phyloP scores from a whole-genome alignment of 2,329 filamentous ascomycete genomes.

The Monilinia fructicola region DNA sequence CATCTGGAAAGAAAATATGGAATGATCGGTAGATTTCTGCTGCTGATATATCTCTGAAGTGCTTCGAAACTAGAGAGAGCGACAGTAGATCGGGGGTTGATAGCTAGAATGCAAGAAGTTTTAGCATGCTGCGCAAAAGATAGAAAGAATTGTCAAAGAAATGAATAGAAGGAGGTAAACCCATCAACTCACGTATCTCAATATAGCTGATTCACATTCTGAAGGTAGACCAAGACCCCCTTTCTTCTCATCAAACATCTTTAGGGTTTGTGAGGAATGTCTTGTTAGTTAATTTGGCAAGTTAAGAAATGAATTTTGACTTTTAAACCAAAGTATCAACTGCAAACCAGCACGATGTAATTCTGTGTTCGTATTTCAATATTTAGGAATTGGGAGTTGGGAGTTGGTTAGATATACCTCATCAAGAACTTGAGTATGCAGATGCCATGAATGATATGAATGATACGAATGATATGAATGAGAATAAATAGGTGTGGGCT shows the following conservation, averaged over 20 bases:
- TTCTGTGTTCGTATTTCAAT: no score
- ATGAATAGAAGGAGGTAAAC: not conserved
- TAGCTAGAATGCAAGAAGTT: slow-evolving; percentile 44
- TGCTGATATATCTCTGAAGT: slow-evolving; percentile 58
- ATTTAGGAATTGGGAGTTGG: no score
- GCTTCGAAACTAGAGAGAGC: slow-evolving; percentile 57
- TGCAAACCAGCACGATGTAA: no score
- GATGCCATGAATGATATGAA: no score
- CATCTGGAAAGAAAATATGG: slow-evolving; percentile 60
- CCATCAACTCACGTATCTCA: not conserved
- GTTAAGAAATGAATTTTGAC: no score
- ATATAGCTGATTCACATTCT: slow-evolving; percentile 2
- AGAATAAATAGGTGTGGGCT: no score
- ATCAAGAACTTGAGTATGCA: no score
- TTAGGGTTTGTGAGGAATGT: not conserved
- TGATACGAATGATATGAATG: no score
- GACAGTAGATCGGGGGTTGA: slow-evolving; percentile 54
- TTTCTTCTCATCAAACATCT: not conserved
- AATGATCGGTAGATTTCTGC: slow-evolving; percentile 60
- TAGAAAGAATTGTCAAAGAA: not conserved
- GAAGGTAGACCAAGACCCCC: not conserved
- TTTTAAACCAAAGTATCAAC: no score
- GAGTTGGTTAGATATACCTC: no score
- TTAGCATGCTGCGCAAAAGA: slow-evolving; percentile 4
- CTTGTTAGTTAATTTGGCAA: no score